Percentiles rank a stretch among this genome's conserved stretches.
Evolutionary conservation across 148 eudicot genomes (phyloP).

Genomic region (Spergularia marina): DNA sequence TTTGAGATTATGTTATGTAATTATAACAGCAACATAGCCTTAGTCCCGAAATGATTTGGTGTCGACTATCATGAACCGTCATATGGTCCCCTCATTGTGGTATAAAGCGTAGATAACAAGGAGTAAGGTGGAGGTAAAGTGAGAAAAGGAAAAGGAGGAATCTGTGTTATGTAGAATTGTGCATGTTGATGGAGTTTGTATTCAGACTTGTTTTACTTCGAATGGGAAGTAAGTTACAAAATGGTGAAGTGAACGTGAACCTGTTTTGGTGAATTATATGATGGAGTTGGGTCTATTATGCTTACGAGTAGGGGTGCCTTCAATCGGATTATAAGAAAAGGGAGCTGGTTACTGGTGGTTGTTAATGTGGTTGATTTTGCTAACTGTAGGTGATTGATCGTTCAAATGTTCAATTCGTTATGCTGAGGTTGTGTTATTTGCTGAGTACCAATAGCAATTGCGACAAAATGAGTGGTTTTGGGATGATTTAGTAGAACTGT

Average conservation of each 20-base stretch:
- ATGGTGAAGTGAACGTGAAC: background rate
- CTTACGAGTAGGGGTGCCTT: background rate
- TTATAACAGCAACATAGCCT: no score
- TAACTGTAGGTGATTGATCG: background rate
- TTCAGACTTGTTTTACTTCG: background rate
- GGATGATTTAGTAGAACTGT: background rate
- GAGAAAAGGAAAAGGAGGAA: background rate
- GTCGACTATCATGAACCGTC: no score
- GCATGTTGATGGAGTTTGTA: background rate
- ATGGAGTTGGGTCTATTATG: background rate
- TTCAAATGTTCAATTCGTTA: no score
- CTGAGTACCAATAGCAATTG: background rate
- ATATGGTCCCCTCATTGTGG: no score
- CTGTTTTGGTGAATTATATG: background rate
- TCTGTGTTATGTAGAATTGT: background rate
- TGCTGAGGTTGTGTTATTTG: background rate
- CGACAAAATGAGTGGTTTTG: conserved; percentile 1
- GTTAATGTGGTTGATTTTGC: background rate
- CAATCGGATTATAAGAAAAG: background rate
- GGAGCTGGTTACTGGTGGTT: background rate
- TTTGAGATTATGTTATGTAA: background rate
- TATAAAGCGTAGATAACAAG: no score
- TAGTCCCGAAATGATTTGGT: no score
- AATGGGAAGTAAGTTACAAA: background rate
- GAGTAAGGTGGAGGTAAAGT: no score